Conservation (phyloP, 768 basidiomycete species). For the Rossbeevera mucosa region DNA sequence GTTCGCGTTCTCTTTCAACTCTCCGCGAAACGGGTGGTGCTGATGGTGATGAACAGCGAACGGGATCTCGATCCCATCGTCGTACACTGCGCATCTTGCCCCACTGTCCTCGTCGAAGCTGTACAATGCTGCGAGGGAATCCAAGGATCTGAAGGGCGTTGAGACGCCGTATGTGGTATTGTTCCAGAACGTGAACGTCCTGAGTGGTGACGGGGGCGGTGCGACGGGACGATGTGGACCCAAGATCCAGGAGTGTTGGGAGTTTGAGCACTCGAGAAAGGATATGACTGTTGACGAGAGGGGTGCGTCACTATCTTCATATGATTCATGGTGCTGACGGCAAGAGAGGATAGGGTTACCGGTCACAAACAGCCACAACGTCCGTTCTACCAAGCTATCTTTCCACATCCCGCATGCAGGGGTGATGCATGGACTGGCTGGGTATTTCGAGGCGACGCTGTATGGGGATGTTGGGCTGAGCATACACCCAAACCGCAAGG, state of each 20-base stretch:
- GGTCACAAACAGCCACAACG: slow-evolving; percentile 94
- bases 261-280: slow-evolving; percentile 88
- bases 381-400: slow-evolving; percentile 74
- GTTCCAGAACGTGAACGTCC: slow-evolving; percentile 89
- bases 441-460: slow-evolving; percentile 93
- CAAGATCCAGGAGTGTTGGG: slow-evolving; percentile 93
- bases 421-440: slow-evolving; percentile 88
- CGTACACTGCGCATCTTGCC: slow-evolving; percentile 92
- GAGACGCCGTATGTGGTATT: slow-evolving; percentile 99
- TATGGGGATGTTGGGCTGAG: slow-evolving; percentile 89
- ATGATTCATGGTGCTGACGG: slow-evolving; percentile 7
- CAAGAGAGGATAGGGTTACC: slow-evolving; percentile 59
- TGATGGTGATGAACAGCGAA: slow-evolving; percentile 49
- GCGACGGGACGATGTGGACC: slow-evolving; percentile 67
- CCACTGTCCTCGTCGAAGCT: slow-evolving; percentile 93
- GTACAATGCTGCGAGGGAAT: slow-evolving; percentile 71
- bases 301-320: slow-evolving; percentile 43
- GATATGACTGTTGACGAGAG: slow-evolving; percentile 69
- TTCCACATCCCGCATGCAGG: slow-evolving; percentile 96
- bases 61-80: slow-evolving; percentile 94
- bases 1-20: slow-evolving; percentile 2
- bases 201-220: slow-evolving; percentile 71
- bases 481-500: slow-evolving; percentile 88
- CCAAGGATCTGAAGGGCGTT: slow-evolving; percentile 63
- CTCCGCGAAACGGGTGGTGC: slow-evolving; percentile 1